Evolutionary conservation across 164 flowering plant genomes (phyloP).

Genomic region (Sextonia rubra): DNA sequence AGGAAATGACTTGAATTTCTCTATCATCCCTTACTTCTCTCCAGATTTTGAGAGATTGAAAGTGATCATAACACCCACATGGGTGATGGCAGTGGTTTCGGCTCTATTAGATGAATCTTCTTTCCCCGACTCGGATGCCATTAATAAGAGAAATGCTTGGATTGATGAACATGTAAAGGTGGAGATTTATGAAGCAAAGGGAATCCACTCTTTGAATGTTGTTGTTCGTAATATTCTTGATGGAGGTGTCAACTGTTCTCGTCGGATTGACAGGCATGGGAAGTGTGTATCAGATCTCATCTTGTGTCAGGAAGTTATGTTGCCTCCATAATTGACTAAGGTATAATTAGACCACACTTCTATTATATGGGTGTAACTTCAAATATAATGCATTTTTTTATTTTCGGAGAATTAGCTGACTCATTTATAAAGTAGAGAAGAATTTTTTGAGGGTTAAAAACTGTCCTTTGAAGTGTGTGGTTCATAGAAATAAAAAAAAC

Average conservation of each 20-base stretch:
- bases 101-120: constrained; percentile 46
- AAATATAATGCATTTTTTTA: no score
- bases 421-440: no score
- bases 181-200: constrained; percentile 75
- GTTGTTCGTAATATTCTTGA: constrained; percentile 83
- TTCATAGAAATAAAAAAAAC: no score
- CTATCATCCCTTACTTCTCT: constrained; percentile 80
- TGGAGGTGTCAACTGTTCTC: constrained; percentile 98
- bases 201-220: constrained; percentile 71
- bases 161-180: constrained; percentile 51
- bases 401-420: no score
- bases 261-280: constrained; percentile 95
- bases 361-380: neutral
- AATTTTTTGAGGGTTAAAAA: no score
- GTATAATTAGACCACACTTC: neutral
- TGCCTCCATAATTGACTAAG: constrained; percentile 41
- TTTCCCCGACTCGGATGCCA: constrained; percentile 37
- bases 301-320: constrained; percentile 60
- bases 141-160: constrained; percentile 41
- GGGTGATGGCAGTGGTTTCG: constrained; percentile 66
- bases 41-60: constrained; percentile 70
- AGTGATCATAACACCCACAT: constrained; percentile 58
- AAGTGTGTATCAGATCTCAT: constrained; percentile 84
- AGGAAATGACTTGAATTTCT: constrained; percentile 88
- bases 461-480: no score